phyloP scores from a whole-genome alignment of 495 filamentous ascomycete species.

The Xylaria telfairii region DNA sequence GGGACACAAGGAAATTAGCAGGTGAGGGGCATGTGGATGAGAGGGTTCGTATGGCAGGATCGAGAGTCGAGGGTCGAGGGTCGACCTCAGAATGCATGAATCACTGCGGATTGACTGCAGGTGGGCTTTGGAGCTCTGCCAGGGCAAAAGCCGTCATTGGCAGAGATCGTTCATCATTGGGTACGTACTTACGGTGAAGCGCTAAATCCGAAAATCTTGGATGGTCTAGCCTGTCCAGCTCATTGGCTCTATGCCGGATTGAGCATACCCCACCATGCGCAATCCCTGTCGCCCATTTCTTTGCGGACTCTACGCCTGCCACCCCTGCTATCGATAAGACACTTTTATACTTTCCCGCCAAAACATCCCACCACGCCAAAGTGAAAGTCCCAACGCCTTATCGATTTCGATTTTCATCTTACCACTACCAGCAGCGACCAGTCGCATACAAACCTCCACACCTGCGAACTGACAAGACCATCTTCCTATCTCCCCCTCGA shows the following conservation, averaged over 20 bases:
- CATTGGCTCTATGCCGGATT: background rate
- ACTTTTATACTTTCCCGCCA: background rate
- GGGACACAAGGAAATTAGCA: background rate
- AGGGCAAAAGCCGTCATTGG: constrained; percentile 25
- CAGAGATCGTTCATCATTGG: constrained; percentile 14
- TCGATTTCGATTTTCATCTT: constrained; percentile 44
- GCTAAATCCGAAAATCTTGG: constrained; percentile 12
- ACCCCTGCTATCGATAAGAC: constrained; percentile 23
- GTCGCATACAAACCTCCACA: constrained; percentile 15
- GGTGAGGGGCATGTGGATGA: background rate
- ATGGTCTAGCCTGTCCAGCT: background rate
- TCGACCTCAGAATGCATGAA: background rate
- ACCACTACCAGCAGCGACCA: constrained; percentile 26
- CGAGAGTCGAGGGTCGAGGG: background rate
- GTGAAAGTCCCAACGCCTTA: constrained; percentile 29
- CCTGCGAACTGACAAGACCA: background rate
- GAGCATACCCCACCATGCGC: background rate
- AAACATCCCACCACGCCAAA: constrained; percentile 27
- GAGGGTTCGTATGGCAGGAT: background rate
- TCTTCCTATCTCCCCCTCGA: background rate
- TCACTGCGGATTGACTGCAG: background rate
- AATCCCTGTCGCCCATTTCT: background rate
- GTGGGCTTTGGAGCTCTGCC: constrained; percentile 13
- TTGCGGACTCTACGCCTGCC: background rate
- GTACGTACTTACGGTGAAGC: constrained; percentile 13